These are phyloP conservation scores for Marsdenia floribunda DNA, from an alignment of 257 asterid genomes.

Conservation along the genomic window DNA sequence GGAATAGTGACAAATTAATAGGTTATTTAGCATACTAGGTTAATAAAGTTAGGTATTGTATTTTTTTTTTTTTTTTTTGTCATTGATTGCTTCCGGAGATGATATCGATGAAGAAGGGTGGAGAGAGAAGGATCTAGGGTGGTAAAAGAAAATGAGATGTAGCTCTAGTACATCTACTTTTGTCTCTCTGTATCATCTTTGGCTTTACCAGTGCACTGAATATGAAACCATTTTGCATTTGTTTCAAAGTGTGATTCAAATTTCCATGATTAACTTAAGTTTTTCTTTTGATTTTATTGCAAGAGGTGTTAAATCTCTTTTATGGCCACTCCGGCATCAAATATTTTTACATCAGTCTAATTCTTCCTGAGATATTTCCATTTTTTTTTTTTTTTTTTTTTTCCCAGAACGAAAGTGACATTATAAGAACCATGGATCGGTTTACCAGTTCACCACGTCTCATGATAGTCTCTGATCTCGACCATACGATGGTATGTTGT, in stretches of 20 bases:
- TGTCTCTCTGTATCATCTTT: background rate
- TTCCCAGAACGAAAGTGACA: conserved; percentile 39
- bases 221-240: background rate
- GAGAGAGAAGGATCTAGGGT: background rate
- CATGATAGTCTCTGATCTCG: conserved; percentile 98
- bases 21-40: background rate
- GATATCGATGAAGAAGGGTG: background rate
- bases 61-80: too few species aligned
- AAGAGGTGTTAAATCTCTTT: background rate
- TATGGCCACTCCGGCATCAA: background rate
- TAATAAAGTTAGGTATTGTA: background rate
- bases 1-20: background rate
- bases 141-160: background rate
- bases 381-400: conserved; percentile 8
- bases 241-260: background rate
- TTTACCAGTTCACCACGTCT: conserved; percentile 64
- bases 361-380: conserved; percentile 9
- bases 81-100: too few species aligned
- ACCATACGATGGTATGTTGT: conserved; percentile 84
- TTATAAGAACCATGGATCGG: conserved; percentile 53
- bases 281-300: background rate
- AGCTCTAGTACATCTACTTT: background rate
- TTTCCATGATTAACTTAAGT: background rate
- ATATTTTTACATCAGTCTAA: conserved; percentile 5
- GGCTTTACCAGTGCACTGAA: background rate